Base-by-base conservation (phyloP, 257 asterid species). In the Leptodermis oblonga region DNA sequence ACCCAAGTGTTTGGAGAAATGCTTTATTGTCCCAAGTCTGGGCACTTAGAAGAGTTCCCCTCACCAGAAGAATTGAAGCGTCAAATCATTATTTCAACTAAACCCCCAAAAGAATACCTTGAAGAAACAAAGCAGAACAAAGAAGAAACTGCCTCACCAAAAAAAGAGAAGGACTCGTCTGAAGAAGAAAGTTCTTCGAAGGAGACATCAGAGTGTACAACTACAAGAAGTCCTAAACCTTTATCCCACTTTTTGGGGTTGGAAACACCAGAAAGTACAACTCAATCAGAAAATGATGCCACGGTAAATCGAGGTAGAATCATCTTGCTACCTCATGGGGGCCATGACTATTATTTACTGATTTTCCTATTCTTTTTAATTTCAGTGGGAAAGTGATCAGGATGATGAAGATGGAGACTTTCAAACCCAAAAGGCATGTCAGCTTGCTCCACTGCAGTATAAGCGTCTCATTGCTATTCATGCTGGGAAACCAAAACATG, bases 71-170 rank as follows among this genome's bases (percentile, higher is more conserved):
- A 71, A 60, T 77, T 93, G 63, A 88, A 87, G 80, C 82, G 87
- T 67, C 86, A 76, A 51, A 83, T 93, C 33, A 80, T 93, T 69
- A 91, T 93, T n/a, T 93, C 97, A 1, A 93, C 99, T 0, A 90
- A 93, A 73, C 96, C 97, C 15, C 99, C 97, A 2, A 93, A 87
- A 79, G 97, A 90, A 78, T 88, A 91, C 80, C 90, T 87, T 43
- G 92, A 87, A 51, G 92, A 87, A 51, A 53, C 79, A 26, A 76
- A 78, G 63, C 69, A 80, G 25, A 78, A 81, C 69, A 85, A 77
- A 28, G 77, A 74, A 43, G 86, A 82, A 49, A 61, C 60, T 39
- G 79, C 79, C n/a, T 79, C 90, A 5, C 83, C 87, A 18, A 65
- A 26, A 63, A 84, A 72, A 48, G 79, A 86, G 71, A n/a, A n/a